Base-by-base conservation (phyloP, 306 rosid genomes). In the Dicorynia guianensis region DNA sequence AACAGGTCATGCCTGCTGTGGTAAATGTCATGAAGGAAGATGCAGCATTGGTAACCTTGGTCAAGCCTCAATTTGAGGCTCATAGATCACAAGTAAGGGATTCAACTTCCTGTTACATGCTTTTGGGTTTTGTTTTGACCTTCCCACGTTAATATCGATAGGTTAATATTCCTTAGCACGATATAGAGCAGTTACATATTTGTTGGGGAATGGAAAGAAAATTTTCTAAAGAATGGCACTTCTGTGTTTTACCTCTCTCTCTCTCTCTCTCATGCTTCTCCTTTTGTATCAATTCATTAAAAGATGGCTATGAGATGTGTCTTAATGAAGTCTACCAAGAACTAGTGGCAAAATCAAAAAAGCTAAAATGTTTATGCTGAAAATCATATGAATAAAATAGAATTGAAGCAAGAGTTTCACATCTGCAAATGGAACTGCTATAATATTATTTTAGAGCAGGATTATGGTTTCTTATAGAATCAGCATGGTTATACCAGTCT, bases 1-100 rank as follows among this genome's bases (percentile, higher is more conserved):
- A 49, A 71, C 79, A 95, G 99, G 99, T 95, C 81, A 89, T 95
- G 97, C 99, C 98, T 35, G 97, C 97, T 53, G 92, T 92, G 63
- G 71, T 95, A 78, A 86, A 86, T 76, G 88, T 85, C 62, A 95
- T 92, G 96, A 89, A 90, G 82, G 93, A 89, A 82, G 90, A 83
- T 61, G 91, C 97, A n/a, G 78, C 86, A 7, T 83, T 95, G 74
- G 87, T 95, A 62, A 86, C 97, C 49, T 79, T 95, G 84, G 92
- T 95, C 68, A 95, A 94, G 75, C 99, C 97, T 76, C 99, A 95
- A 74, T 92, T 92, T 85, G 97, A 95, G 84, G 96, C 97, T 79
- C 91, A 52, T 19, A 86, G 97, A 85, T 89, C 93, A 52, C 97
- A 95, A 84, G 99, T 89, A 85, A 63, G 92, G 75, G 17, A 63